Evolutionary conservation across 2,329 filamentous ascomycete species (phyloP), one percentile per base, ranked within the genome.

Genomic region (Didymella arachidicola): DNA sequence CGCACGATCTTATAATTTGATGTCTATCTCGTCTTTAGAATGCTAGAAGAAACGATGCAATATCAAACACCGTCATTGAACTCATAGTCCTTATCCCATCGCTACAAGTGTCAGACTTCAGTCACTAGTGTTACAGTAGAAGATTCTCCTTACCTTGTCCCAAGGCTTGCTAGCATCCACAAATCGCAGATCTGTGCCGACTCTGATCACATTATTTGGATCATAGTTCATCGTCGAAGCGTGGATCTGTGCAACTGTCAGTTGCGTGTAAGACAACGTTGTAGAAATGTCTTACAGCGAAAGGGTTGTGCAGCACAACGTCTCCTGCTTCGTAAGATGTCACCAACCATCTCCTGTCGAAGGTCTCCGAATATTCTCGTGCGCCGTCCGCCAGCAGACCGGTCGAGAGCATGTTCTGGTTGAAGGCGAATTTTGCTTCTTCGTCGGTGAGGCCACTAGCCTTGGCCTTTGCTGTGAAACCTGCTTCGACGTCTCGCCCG

Each of bases 351-450:
- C 70, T 65, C 51, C 82, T 77, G 16, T 72, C 79, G 54, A 82
- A 76, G 2, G 76, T 73, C 25, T 76, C 75, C 2, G 78, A 78
- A 60, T 81, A 82, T 34, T 77, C 76, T 19, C 75, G 77, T 1
- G 84, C 81, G 0, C 78, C 80, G 29, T 86, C 80, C 10, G 80
- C 80, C 2, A 88, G 76, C 34, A 86, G 69, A 0, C 84, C 85
- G 0, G 79, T 83, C 0, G 77, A 74, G 77, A 86, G 83, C 85
- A 87, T 87, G 61, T 87, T 86, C 19, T 79, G 76, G 62, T 87
- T 87, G 68, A 76, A 77, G 2, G 71, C 73, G 39, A 68, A 65
- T 46, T 69, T 75, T 1, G 79, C 77, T 66, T 88, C 81, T 56
- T 84, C 81, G 0, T 86, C 82, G 0, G 74, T 80, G 55, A 88